Evolutionary conservation across 495 filamentous ascomycete genomes (phyloP), one percentile per base, ranked within the genome.

Genomic region (Oidiodendron maius): DNA sequence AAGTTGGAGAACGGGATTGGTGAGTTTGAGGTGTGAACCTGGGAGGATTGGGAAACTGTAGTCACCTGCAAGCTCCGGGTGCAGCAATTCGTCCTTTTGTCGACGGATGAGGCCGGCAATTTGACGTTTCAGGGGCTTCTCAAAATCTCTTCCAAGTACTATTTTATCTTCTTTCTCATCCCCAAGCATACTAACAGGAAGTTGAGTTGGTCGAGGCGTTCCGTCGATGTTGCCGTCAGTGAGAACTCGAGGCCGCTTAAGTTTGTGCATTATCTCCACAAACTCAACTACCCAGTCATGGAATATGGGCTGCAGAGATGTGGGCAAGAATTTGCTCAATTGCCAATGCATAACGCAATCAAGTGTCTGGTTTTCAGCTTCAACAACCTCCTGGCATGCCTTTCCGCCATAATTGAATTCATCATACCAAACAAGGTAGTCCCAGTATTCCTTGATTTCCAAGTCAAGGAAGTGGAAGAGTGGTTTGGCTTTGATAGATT

Each of bases 391-490:
- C 24, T 80, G 76, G 59, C 86, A 93, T 2, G 88, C 94, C 60
- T 93, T 95, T 46, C 93, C 93, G 44, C 93, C 93, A 62, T 96
- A 96, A 66, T 99, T 99, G 70, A 90, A 93, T 66, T 95, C 90
- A 63, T 99, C 93, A 52, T 96, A 96, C 93, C 93, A 99, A n/a
- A 95, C 82, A 0, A 99, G 81, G 64, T 96, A 97, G 61, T 99
- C 93, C 93, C 93, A 99, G 63, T 97, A 99, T 63, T 99, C 93
- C 57, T 91, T 95, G 62, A 99, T 95, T 55, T 96, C 87, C 9
- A 99, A 75, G 56, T 99, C 94, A 40, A 99, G 82, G 65, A 99
- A 99, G 62, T 95, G 86, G 72, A 99, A 99, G 0, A 95, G 76
- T 0, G 93, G 90, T 58, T 96, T 97, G 18, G 82, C 82, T 59